These are phyloP conservation scores for Dioscorea dumetorum DNA, from an alignment of 106 monocot species.

Conservation along the genomic window DNA sequence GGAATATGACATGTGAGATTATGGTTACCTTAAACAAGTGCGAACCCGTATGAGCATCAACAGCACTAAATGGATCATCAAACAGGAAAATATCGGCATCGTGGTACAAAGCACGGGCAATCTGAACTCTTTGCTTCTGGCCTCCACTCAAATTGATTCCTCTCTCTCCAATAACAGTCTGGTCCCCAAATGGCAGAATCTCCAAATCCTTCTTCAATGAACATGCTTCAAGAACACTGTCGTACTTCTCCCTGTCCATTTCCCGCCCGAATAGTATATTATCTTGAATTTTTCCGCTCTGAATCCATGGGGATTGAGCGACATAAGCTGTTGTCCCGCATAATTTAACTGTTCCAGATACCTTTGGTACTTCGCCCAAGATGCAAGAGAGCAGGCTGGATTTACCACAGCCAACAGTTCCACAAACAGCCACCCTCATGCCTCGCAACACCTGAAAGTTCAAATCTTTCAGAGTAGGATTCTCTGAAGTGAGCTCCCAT, in stretches of 20 bases:
- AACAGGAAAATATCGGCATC: slow-evolving; percentile 80
- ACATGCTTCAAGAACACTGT: slow-evolving; percentile 56
- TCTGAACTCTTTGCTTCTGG: slow-evolving; percentile 93
- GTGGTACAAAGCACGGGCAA: slow-evolving; percentile 90
- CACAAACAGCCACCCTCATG: slow-evolving; percentile 82
- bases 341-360: slow-evolving; percentile 50
- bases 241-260: slow-evolving; percentile 74
- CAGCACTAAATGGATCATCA: slow-evolving; percentile 96
- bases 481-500: slow-evolving; percentile 57
- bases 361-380: slow-evolving; percentile 74
- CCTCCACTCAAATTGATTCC: slow-evolving; percentile 96
- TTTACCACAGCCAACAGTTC: slow-evolving; percentile 85
- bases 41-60: slow-evolving; percentile 89
- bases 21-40: slow-evolving; percentile 91
- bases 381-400: slow-evolving; percentile 81
- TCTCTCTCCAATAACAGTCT: slow-evolving; percentile 87
- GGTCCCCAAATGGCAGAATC: slow-evolving; percentile 80
- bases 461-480: slow-evolving; percentile 49
- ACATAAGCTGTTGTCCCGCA: slow-evolving; percentile 80
- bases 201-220: slow-evolving; percentile 86
- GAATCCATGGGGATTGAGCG: slow-evolving; percentile 93
- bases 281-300: slow-evolving; percentile 91
- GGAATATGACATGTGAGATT: not conserved
- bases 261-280: slow-evolving; percentile 78
- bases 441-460: slow-evolving; percentile 59